Conservation (phyloP, 371 early-diverging fungal species). For the Entomophthora muscae region DNA sequence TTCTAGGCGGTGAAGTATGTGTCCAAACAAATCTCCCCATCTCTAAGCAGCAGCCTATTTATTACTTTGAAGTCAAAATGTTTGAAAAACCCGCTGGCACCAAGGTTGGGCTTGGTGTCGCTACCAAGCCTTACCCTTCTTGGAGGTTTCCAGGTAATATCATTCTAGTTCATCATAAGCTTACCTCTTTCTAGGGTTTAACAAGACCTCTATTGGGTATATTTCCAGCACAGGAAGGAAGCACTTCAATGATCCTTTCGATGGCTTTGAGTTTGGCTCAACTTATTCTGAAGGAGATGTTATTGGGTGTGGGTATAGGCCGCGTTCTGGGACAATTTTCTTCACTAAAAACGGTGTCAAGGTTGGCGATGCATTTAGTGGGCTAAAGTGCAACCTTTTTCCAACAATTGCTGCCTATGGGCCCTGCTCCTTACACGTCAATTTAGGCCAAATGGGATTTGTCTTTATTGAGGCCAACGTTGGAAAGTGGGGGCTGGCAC, state of each 20-base stretch:
- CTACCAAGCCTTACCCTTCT: constrained; percentile 46
- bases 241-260: constrained; percentile 44
- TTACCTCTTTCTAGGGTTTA: constrained; percentile 21
- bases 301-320: constrained; percentile 58
- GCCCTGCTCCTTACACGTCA: constrained; percentile 39
- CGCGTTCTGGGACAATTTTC: constrained; percentile 50
- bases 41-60: constrained; percentile 56
- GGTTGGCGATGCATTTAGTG: constrained; percentile 32
- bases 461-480: constrained; percentile 64
- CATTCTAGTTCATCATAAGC: not conserved
- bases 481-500: constrained; percentile 67
- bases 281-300: constrained; percentile 49
- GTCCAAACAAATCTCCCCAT: constrained; percentile 67
- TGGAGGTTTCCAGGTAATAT: constrained; percentile 41
- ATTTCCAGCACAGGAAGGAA: constrained; percentile 40
- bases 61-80: constrained; percentile 61
- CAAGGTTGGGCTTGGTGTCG: constrained; percentile 38
- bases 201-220: constrained; percentile 52
- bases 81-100: constrained; percentile 36
- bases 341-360: constrained; percentile 64
- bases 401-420: constrained; percentile 44
- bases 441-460: constrained; percentile 38
- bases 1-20: constrained; percentile 46
- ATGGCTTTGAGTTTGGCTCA: constrained; percentile 33
- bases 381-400: constrained; percentile 29